Base-by-base conservation (phyloP, 192 early-diverging fungal species). In the Diversispora epigaea region DNA sequence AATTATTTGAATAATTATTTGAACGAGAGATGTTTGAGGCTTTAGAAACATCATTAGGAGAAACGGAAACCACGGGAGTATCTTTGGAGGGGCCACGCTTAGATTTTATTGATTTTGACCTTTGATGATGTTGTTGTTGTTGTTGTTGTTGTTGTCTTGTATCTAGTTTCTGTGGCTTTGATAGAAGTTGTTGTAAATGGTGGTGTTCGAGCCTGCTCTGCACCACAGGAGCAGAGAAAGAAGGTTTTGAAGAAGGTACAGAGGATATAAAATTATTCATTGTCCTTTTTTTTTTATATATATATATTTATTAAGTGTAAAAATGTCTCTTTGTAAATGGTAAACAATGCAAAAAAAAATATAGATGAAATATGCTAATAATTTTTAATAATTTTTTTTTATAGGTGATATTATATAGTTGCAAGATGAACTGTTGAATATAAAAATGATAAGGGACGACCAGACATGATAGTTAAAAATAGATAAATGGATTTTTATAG, bases 191-290 rank as follows among this genome's bases (percentile, higher is more conserved):
- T 73, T 62, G 71, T 6, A 22, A 15, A n/a, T 73, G 71, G 71
- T 73, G 71, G 71, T 73, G 71, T 73, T 73, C 71, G 71, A 73
- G 71, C 71, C 71, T 73, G 71, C 71, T 73, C 71, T 73, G 71
- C 9, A 73, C 71, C 71, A 73, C 71, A 22, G 71, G 71, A 58
- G 58, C 71, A 73, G 71, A 73, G 56, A 73, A 52, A 17, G 44
- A 47, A 41, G 56, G 4, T 32, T 32, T 32, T 32, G 2, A 1
- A 32, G 25, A 32, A 32, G 25, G 25, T 32, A 32, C 25, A 32
- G 25, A 32, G 25, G 21, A 41, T 64, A 41, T 41, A 43, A 14
- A 17, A 15, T 43, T 64, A 64, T 41, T 40, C 62, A 64, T 64
- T 64, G 62, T 64, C 62, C 62, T 64, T 64, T n/a, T 41, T 41